These are phyloP conservation scores for Scytalidium lignicola DNA, from an alignment of 2,329 filamentous ascomycete species.

Conservation along the genomic window DNA sequence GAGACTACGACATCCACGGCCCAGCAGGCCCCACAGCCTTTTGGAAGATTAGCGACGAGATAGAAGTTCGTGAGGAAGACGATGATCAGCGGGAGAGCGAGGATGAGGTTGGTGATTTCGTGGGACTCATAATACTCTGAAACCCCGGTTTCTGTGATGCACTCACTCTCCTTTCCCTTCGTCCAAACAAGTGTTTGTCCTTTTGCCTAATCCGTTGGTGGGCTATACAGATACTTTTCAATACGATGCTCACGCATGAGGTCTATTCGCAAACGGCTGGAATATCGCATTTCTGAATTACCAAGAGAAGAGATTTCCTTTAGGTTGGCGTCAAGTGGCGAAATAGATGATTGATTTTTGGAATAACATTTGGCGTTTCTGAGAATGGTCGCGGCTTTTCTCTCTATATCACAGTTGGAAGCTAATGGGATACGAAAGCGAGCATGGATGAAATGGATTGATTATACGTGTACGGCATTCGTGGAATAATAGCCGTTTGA, in stretches of 20 bases:
- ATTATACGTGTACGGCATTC: too few relatives aligned
- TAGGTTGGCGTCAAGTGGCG: not conserved
- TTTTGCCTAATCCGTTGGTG: not conserved
- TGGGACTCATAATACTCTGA: not conserved
- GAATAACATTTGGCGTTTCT: not conserved
- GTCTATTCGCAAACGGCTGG: not conserved
- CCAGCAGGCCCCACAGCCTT: constrained; percentile 72
- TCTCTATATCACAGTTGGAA: not conserved
- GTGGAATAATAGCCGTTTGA: too few relatives aligned
- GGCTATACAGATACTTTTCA: not conserved
- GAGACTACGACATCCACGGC: constrained; percentile 61
- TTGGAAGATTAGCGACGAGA: constrained; percentile 64
- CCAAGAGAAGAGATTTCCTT: not conserved
- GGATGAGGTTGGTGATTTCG: not conserved
- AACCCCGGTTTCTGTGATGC: not conserved
- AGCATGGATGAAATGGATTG: not conserved
- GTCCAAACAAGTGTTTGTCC: not conserved
- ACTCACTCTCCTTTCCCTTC: not conserved
- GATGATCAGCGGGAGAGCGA: not conserved
- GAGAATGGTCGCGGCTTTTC: not conserved
- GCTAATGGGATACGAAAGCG: not conserved
- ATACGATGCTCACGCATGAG: not conserved
- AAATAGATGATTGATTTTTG: not conserved
- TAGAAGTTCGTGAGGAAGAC: constrained; percentile 7
- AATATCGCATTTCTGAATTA: not conserved